These are phyloP conservation scores for Phycomyces nitens DNA, from an alignment of 192 early-diverging fungal genomes.

Conservation along the genomic window DNA sequence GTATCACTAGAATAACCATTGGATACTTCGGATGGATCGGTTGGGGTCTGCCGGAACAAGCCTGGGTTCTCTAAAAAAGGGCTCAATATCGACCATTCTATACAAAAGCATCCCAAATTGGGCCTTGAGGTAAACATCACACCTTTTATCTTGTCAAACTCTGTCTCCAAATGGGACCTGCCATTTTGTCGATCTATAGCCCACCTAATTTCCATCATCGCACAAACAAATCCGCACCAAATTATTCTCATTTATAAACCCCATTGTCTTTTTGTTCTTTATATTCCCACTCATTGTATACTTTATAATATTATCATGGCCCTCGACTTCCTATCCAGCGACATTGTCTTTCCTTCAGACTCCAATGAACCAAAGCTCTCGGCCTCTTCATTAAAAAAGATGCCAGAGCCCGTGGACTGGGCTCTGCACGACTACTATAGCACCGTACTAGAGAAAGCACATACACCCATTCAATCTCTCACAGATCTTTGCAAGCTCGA, in stretches of 20 bases:
- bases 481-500: conserved; percentile 10
- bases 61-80: no score
- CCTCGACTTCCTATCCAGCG: conserved; percentile 21
- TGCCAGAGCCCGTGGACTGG: conserved; percentile 27
- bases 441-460: conserved; percentile 11
- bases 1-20: no score
- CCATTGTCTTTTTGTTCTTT: no score
- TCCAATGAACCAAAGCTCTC: conserved; percentile 22
- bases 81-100: no score
- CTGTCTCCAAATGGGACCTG: no score
- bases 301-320: conserved; percentile 25
- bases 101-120: no score
- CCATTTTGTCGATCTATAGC: conserved; percentile 6
- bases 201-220: neutral
- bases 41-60: no score
- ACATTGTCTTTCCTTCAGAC: conserved; percentile 26
- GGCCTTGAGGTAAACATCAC: no score
- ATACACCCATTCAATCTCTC: conserved; percentile 6
- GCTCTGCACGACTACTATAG: conserved; percentile 12
- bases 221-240: neutral
- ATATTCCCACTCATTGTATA: no score
- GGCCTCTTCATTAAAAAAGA: conserved; percentile 9
- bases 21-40: no score
- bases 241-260: no score
- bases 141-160: no score